Conservation (phyloP, 371 early-diverging fungal species). For the Mortierella sp. region DNA sequence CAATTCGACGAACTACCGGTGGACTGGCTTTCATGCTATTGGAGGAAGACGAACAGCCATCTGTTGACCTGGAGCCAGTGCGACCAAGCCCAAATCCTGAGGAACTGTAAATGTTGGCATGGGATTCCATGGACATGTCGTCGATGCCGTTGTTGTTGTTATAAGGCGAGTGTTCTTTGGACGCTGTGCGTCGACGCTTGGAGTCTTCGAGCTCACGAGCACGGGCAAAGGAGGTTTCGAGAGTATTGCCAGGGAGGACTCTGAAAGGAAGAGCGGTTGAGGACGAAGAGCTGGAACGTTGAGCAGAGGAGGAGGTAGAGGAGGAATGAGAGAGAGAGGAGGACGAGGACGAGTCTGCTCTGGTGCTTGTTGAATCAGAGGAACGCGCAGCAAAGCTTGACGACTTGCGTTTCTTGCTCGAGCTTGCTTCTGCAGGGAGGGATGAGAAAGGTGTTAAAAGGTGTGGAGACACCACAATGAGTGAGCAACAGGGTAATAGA, state of each 20-base stretch:
- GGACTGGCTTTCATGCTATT: slow-evolving; percentile 25
- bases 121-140: slow-evolving; percentile 37
- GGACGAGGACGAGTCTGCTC: slow-evolving; percentile 28
- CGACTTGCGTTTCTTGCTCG: slow-evolving; percentile 54
- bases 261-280: slow-evolving; percentile 31
- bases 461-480: too few relatives aligned
- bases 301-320: slow-evolving; percentile 13
- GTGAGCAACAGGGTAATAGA: too few relatives aligned
- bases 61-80: slow-evolving; percentile 20
- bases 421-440: slow-evolving; percentile 34
- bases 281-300: slow-evolving; percentile 8
- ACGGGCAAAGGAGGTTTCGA: slow-evolving; percentile 51
- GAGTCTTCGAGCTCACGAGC: slow-evolving; percentile 45
- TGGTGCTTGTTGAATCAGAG: slow-evolving; percentile 39
- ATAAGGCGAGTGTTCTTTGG: slow-evolving; percentile 1
- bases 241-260: slow-evolving; percentile 38
- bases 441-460: neutral
- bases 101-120: slow-evolving; percentile 18
- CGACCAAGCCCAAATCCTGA: slow-evolving; percentile 35
- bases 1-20: slow-evolving; percentile 39
- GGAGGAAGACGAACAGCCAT: slow-evolving; percentile 6
- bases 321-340: slow-evolving; percentile 14
- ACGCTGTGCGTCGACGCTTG: slow-evolving; percentile 31
- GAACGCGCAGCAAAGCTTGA: slow-evolving; percentile 46
- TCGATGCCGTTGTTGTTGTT: slow-evolving; percentile 11